phyloP scores from a whole-genome alignment of 2,329 filamentous ascomycete species.

The Alternaria metachromatica region DNA sequence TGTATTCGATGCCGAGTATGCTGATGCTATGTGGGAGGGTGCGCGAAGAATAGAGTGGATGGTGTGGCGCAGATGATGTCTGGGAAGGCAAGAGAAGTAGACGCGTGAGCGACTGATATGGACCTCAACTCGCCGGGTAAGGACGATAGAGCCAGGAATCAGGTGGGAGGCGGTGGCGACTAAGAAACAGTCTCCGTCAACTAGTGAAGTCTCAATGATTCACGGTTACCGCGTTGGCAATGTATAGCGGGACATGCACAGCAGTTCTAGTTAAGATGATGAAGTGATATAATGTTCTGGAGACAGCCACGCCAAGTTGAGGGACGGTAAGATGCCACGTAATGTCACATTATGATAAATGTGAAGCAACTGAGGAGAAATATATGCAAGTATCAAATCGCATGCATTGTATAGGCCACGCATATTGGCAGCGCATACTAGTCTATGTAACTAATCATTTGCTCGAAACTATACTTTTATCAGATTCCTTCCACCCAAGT shows the following conservation, averaged over 20 bases:
- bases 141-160: neutral
- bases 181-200: neutral
- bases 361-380: neutral
- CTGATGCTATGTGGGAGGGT: neutral
- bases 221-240: neutral
- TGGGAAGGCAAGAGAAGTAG: neutral
- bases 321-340: neutral
- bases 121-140: neutral
- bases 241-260: neutral
- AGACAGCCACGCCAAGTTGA: neutral
- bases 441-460: slow-evolving; percentile 45
- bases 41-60: neutral
- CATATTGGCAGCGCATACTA: slow-evolving; percentile 29
- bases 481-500: slow-evolving; percentile 47
- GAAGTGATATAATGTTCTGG: neutral
- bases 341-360: neutral
- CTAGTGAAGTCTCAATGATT: neutral
- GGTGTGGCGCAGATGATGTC: neutral
- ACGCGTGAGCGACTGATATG: neutral
- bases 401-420: slow-evolving; percentile 36
- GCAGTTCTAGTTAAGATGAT: neutral
- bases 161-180: neutral
- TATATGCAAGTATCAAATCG: slow-evolving; percentile 25
- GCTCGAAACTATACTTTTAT: slow-evolving; percentile 46
- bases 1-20: neutral